These are phyloP conservation scores for Colletotrichum aenigma DNA, from an alignment of 2,329 filamentous ascomycete genomes.

Conservation along the genomic window DNA sequence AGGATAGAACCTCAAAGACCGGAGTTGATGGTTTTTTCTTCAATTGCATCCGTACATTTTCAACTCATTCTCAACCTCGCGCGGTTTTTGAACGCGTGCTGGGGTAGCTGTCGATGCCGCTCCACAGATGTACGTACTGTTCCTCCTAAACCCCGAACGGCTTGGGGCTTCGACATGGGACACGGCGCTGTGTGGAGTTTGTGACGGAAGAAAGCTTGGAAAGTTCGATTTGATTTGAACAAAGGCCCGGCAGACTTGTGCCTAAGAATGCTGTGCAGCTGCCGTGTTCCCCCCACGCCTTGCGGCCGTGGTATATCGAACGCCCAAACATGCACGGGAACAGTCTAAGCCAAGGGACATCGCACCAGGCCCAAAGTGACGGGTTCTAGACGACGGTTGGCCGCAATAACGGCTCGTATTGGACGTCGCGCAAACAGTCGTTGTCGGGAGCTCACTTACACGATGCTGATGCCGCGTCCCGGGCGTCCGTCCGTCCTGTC, in stretches of 20 bases:
- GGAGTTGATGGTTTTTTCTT: background rate
- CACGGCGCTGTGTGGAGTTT: background rate
- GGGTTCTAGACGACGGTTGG: background rate
- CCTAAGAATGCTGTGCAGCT: conserved; percentile 10
- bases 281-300: background rate
- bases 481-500: background rate
- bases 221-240: background rate
- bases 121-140: conserved; percentile 6
- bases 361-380: background rate
- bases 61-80: background rate
- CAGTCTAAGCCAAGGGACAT: background rate
- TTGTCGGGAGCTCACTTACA: background rate
- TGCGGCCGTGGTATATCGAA: background rate
- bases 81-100: background rate
- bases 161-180: background rate
- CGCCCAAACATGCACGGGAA: background rate
- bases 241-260: background rate
- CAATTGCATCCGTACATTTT: background rate
- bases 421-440: background rate
- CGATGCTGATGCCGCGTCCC: background rate
- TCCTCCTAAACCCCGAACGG: background rate
- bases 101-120: background rate
- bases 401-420: background rate
- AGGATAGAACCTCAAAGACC: background rate
- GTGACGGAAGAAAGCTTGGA: background rate